These are phyloP conservation scores for Epichloe gansuensis DNA, from an alignment of 2,329 filamentous ascomycete genomes.

Conservation along the genomic window DNA sequence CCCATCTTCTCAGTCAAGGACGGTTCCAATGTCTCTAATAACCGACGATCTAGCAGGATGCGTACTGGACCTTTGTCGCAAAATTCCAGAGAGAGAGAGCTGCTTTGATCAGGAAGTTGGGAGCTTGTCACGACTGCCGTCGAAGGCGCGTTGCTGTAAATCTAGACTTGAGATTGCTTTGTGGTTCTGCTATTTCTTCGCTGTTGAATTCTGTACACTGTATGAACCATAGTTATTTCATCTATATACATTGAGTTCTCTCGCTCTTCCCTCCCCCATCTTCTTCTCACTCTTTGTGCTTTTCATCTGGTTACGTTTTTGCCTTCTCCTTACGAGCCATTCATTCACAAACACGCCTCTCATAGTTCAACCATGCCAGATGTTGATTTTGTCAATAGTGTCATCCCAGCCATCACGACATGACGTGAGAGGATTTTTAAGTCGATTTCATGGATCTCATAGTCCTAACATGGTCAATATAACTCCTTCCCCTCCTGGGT, in stretches of 20 bases:
- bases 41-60: conserved; percentile 42
- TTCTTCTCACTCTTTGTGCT: not conserved
- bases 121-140: conserved; percentile 43
- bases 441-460: conserved; percentile 39
- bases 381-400: conserved; percentile 27
- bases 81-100: conserved; percentile 47
- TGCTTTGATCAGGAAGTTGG: conserved; percentile 45
- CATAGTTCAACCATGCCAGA: conserved; percentile 1
- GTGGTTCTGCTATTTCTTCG: not conserved
- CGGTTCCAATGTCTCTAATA: conserved; percentile 39
- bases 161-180: conserved; percentile 9
- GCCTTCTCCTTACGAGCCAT: no score
- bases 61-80: conserved; percentile 46
- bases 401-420: conserved; percentile 45
- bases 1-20: conserved; percentile 44
- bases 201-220: no score
- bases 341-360: not conserved
- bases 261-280: not conserved
- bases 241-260: not conserved
- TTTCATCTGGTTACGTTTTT: no score
- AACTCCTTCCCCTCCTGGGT: no score
- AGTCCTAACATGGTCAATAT: conserved; percentile 40
- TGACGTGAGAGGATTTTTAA: conserved; percentile 48
- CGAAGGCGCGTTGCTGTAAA: conserved; percentile 46
- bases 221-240: no score